Percentiles rank a stretch among this genome's conserved stretches.
Conservation (phyloP, 352 stramenopile species). For the Globisporangium parvum region DNA sequence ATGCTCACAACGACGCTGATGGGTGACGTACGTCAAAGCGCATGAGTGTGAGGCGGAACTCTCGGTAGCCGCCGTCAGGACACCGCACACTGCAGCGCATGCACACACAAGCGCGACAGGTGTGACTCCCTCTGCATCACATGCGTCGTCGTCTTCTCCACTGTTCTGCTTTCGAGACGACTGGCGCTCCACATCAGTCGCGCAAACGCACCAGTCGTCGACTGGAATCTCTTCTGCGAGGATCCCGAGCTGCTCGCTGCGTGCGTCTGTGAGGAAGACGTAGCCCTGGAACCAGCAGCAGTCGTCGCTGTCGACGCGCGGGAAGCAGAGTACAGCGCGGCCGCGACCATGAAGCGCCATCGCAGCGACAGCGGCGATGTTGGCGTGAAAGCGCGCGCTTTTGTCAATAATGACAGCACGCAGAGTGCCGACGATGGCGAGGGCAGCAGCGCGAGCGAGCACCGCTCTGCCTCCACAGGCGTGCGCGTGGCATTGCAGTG, state of each 20-base stretch:
- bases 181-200: too few species aligned
- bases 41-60: conserved; percentile 52
- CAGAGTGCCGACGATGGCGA: neutral
- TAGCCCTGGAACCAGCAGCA: conserved; percentile 66
- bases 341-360: conserved; percentile 25
- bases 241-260: conserved; percentile 34
- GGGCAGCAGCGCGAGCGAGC: neutral
- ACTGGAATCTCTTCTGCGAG: conserved; percentile 57
- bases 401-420: conserved; percentile 13
- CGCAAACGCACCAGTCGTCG: conserved; percentile 43
- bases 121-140: neutral
- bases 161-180: neutral
- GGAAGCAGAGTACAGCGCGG: conserved; percentile 56
- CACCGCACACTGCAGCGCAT: conserved; percentile 31
- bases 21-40: conserved; percentile 34
- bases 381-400: neutral
- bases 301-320: conserved; percentile 13
- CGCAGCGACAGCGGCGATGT: neutral
- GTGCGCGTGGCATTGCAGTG: conserved; percentile 27
- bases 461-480: too few species aligned
- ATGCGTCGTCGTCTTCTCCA: too few species aligned
- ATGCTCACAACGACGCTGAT: neutral
- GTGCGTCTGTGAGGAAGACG: conserved; percentile 27
- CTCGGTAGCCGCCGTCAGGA: conserved; percentile 61
- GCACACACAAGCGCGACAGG: neutral